phyloP scores from a whole-genome alignment of 257 asterid species.

The Pogostemon cablin region DNA sequence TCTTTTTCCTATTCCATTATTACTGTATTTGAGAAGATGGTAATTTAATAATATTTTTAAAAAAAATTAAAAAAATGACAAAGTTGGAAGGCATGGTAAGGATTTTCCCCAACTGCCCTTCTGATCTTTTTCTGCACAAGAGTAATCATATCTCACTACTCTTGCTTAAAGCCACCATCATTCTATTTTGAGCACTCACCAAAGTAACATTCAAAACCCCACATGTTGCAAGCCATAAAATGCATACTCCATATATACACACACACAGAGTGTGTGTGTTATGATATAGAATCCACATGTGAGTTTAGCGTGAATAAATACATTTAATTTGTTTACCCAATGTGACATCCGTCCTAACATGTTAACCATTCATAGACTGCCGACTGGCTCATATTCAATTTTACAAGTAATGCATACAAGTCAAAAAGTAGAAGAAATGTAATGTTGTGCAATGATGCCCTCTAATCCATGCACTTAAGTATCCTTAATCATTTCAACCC shows the following conservation, averaged over 20 bases:
- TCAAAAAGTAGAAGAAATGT: background rate
- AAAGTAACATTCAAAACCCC: no score
- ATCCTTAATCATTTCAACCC: background rate
- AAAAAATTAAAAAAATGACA: no score
- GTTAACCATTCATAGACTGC: background rate
- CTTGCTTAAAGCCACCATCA: constrained; percentile 12
- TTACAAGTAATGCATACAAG: background rate
- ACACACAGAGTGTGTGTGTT: no score
- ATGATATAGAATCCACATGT: no score
- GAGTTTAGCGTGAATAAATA: background rate
- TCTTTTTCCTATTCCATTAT: background rate
- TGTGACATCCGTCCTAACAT: background rate
- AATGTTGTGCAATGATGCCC: background rate
- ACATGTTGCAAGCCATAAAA: no score
- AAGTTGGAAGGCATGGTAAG: background rate
- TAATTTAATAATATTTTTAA: background rate
- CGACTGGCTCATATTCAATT: no score
- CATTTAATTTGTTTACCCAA: background rate
- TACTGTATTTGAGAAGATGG: background rate
- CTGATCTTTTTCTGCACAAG: constrained; percentile 4
- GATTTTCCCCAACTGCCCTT: constrained; percentile 13
- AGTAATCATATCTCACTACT: constrained; percentile 6
- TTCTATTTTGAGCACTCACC: background rate
- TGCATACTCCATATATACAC: background rate
- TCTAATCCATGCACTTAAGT: background rate